phyloP scores from a whole-genome alignment of 2,329 filamentous ascomycete species.

The Fusarium sp. region DNA sequence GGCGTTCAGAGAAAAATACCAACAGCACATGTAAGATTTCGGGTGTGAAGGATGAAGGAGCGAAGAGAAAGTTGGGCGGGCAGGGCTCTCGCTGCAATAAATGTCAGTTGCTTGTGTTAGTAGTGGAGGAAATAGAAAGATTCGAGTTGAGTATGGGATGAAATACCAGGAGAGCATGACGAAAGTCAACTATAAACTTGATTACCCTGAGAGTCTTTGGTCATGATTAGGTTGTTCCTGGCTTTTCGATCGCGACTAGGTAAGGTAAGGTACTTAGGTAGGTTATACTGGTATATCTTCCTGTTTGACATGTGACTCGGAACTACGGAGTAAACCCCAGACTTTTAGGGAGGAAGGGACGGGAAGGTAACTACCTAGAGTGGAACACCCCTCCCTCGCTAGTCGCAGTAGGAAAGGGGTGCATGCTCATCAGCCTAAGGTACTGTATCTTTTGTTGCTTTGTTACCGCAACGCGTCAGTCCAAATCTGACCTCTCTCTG shows the following conservation, averaged over 20 bases:
- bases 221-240: too few species aligned
- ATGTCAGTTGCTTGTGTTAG: constrained; percentile 25
- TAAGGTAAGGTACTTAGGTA: too few species aligned
- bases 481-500: constrained; percentile 2
- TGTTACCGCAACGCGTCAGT: neutral
- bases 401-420: constrained; percentile 10
- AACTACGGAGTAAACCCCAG: constrained; percentile 37
- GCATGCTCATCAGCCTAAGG: constrained; percentile 4
- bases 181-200: neutral
- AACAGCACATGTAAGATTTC: constrained; percentile 45
- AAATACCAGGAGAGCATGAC: constrained; percentile 26
- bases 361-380: too few species aligned
- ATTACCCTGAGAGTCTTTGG: too few species aligned
- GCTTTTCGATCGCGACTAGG: too few species aligned
- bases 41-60: constrained; percentile 26
- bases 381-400: constrained; percentile 19
- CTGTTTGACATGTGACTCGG: constrained; percentile 24
- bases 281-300: too few species aligned
- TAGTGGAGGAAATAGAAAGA: constrained; percentile 14
- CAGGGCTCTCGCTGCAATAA: constrained; percentile 21
- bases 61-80: constrained; percentile 18
- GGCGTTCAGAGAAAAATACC: constrained; percentile 47
- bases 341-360: constrained; percentile 11
- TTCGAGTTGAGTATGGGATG: constrained; percentile 18
- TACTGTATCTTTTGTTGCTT: neutral